Conservation (phyloP, 257 asterid species). For the Solanum phureja region DNA sequence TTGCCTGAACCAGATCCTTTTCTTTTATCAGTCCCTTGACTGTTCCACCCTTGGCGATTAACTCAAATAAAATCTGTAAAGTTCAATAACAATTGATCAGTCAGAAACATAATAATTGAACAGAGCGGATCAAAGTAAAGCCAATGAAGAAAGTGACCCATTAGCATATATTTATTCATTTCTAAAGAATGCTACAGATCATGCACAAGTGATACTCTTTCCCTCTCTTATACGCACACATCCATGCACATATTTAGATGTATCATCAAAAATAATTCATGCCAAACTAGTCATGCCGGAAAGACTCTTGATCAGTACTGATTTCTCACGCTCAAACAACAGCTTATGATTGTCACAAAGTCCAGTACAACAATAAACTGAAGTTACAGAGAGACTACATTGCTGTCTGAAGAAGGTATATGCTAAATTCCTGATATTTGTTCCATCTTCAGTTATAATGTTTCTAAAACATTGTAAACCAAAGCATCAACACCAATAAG, state of each 20-base stretch:
- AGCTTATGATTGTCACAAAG: neutral
- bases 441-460: neutral
- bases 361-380: neutral
- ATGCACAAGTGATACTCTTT: neutral
- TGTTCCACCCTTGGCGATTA: slow-evolving; percentile 87
- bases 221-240: neutral
- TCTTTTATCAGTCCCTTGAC: slow-evolving; percentile 85
- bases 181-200: neutral
- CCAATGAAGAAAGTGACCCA: neutral
- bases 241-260: neutral
- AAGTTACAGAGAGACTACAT: neutral
- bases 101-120: neutral
- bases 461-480: neutral
- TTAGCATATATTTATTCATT: neutral
- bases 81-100: neutral
- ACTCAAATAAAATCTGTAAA: slow-evolving; percentile 76
- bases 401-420: neutral
- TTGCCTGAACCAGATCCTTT: slow-evolving; percentile 92
- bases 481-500: neutral
- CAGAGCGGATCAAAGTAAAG: neutral
- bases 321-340: neutral
- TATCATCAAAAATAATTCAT: neutral
- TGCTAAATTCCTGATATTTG: neutral
- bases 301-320: neutral
- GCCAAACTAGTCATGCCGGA: neutral